Conservation (phyloP, 2,329 filamentous ascomycete species). For the Lecanoromycetidae sp. region DNA sequence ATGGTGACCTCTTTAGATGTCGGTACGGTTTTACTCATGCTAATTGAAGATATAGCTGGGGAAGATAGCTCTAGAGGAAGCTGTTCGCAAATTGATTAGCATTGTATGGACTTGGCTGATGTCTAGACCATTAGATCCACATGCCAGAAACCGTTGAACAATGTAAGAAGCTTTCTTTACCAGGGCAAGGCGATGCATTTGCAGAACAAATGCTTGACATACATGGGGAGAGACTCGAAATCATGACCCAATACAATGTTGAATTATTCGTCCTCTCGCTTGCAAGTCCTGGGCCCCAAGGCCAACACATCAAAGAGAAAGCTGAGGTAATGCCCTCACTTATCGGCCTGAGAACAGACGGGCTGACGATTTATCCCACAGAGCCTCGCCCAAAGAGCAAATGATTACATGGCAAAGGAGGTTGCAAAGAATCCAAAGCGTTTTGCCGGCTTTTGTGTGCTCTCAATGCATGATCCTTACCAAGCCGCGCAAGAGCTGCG, state of each 20-base stretch:
- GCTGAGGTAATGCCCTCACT: too few species aligned
- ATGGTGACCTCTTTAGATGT: background rate
- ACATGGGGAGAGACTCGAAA: background rate
- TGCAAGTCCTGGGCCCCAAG: constrained; percentile 1
- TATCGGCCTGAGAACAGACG: too few species aligned
- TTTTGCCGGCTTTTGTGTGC: constrained; percentile 33
- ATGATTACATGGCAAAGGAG: constrained; percentile 29
- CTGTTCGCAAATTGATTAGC: background rate
- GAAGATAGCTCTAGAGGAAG: constrained; percentile 3
- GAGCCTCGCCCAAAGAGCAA: background rate
- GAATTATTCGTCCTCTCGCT: background rate
- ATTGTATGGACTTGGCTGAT: background rate
- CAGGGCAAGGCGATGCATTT: background rate
- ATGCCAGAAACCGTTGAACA: constrained; percentile 3
- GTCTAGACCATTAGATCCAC: background rate
- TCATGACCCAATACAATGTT: background rate
- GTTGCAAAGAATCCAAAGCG: constrained; percentile 18
- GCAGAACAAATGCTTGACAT: constrained; percentile 2
- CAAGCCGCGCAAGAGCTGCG: constrained; percentile 28
- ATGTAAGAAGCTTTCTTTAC: background rate
- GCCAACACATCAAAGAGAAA: background rate
- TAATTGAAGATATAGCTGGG: background rate
- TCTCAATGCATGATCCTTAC: constrained; percentile 30
- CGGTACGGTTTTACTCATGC: too few species aligned
- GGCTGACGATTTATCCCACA: too few species aligned